phyloP scores from a whole-genome alignment of 2,329 filamentous ascomycete genomes.

The Falciphora oryzae region DNA sequence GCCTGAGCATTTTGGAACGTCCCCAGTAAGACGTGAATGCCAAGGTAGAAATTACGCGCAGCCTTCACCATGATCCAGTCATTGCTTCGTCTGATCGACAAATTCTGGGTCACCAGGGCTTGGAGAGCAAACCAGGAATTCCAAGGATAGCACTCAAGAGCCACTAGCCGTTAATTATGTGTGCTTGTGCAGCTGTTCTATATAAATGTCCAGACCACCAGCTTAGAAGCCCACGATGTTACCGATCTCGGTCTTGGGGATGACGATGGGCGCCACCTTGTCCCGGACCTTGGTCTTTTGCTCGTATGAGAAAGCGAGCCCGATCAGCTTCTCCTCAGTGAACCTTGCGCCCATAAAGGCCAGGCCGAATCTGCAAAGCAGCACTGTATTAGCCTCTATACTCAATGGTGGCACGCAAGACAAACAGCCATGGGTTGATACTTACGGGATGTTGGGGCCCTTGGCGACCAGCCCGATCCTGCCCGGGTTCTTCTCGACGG shows the following conservation, averaged over 20 bases:
- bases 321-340: constrained; percentile 56
- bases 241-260: constrained; percentile 25
- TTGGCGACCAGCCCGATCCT: constrained; percentile 41
- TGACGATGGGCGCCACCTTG: constrained; percentile 23
- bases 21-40: too few relatives aligned
- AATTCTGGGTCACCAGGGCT: too few relatives aligned
- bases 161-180: too few relatives aligned
- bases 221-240: constrained; percentile 15
- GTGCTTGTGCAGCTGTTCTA: neutral
- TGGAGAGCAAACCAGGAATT: too few relatives aligned
- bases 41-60: too few relatives aligned
- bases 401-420: too few relatives aligned
- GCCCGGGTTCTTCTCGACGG: constrained; percentile 34
- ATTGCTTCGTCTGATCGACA: too few relatives aligned
- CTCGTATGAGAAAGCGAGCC: constrained; percentile 64
- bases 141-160: too few relatives aligned
- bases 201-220: neutral
- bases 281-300: constrained; percentile 39
- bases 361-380: constrained; percentile 44
- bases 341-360: constrained; percentile 56
- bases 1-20: too few relatives aligned
- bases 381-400: neutral
- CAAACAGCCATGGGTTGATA: neutral
- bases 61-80: too few relatives aligned
- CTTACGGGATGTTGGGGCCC: constrained; percentile 38